These are phyloP conservation scores for Tuber calosporum DNA, from an alignment of 495 filamentous ascomycete species.

Conservation along the genomic window DNA sequence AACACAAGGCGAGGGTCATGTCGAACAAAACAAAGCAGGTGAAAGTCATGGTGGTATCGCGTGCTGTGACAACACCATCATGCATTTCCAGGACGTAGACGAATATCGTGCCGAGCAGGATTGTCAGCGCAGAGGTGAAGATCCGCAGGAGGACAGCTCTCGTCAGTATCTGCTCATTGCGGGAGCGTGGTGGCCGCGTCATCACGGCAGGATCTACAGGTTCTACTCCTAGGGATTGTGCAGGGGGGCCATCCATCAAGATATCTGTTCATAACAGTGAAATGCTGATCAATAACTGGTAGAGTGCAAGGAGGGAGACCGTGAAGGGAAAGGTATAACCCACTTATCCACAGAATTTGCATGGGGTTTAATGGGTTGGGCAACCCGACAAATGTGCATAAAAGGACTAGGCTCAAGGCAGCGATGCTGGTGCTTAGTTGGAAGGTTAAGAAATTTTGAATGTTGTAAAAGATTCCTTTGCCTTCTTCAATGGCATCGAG, in stretches of 20 bases:
- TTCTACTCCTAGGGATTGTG: slow-evolving; percentile 93
- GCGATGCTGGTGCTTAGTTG: slow-evolving; percentile 96
- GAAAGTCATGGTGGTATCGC: slow-evolving; percentile 99
- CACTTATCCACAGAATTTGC: slow-evolving; percentile 99
- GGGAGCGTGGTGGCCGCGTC: slow-evolving; percentile 77
- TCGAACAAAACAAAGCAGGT: slow-evolving; percentile 97
- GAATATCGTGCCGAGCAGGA: slow-evolving; percentile 83
- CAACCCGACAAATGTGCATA: slow-evolving; percentile 86
- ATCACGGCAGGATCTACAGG: slow-evolving; percentile 92
- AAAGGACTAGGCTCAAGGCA: slow-evolving; percentile 78
- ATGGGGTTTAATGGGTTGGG: slow-evolving; percentile 94
- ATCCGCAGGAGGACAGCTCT: slow-evolving; percentile 72
- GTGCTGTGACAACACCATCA: slow-evolving; percentile 72
- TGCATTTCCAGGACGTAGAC: slow-evolving; percentile 89
- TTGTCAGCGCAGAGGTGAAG: slow-evolving; percentile 75
- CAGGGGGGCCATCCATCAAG: slow-evolving; percentile 97
- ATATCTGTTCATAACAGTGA: slow-evolving; percentile 59
- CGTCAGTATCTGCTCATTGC: slow-evolving; percentile 79
- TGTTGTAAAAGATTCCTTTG: slow-evolving; percentile 99
- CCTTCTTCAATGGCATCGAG: slow-evolving; percentile 94
- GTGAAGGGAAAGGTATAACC: slow-evolving; percentile 43
- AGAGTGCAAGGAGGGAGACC: background rate
- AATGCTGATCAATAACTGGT: slow-evolving; percentile 4
- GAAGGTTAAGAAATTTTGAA: slow-evolving; percentile 98
- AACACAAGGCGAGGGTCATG: slow-evolving; percentile 96